Percentiles rank a stretch among this genome's conserved stretches.
These are phyloP conservation scores for Colletotrichum sidae DNA, from an alignment of 2,329 filamentous ascomycete species.

Conservation along the genomic window DNA sequence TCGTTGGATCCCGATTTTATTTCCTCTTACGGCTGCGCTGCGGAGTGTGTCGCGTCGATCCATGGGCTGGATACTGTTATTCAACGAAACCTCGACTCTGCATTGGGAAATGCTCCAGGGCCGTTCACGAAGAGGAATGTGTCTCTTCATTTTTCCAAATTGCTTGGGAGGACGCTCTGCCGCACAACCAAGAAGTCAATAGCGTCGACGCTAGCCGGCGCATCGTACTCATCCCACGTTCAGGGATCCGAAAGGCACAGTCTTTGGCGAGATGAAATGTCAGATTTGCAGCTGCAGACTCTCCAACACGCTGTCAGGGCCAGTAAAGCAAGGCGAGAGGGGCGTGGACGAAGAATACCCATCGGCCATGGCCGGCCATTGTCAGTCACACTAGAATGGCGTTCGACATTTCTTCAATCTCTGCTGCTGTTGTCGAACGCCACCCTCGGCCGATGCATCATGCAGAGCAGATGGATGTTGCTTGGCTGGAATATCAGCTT, in stretches of 20 bases:
- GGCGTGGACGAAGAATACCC: slow-evolving; percentile 1
- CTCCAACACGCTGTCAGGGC: neutral
- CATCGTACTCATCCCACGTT: slow-evolving; percentile 17
- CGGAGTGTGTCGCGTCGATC: slow-evolving; percentile 25
- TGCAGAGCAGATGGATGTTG: slow-evolving; percentile 8
- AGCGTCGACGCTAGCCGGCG: slow-evolving; percentile 19
- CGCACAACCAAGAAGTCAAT: slow-evolving; percentile 12
- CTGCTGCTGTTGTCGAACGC: slow-evolving; percentile 6
- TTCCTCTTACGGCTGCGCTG: neutral
- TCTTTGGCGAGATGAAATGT: slow-evolving; percentile 9
- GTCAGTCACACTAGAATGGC: neutral
- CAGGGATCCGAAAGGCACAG: slow-evolving; percentile 12
- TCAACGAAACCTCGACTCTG: slow-evolving; percentile 8
- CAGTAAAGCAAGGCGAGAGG: neutral
- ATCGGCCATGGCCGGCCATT: slow-evolving; percentile 10
- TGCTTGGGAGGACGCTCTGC: slow-evolving; percentile 6
- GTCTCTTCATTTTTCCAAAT: slow-evolving; percentile 10
- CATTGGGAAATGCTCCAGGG: slow-evolving; percentile 8
- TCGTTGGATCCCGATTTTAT: neutral
- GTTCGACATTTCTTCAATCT: neutral
- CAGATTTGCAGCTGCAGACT: slow-evolving; percentile 4
- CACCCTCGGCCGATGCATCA: slow-evolving; percentile 26
- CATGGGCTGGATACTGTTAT: slow-evolving; percentile 9
- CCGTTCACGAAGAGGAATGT: neutral
- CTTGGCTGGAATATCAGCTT: slow-evolving; percentile 30